Base-by-base conservation (phyloP, 2,329 filamentous ascomycete species). In the Lachnum nothofagi region DNA sequence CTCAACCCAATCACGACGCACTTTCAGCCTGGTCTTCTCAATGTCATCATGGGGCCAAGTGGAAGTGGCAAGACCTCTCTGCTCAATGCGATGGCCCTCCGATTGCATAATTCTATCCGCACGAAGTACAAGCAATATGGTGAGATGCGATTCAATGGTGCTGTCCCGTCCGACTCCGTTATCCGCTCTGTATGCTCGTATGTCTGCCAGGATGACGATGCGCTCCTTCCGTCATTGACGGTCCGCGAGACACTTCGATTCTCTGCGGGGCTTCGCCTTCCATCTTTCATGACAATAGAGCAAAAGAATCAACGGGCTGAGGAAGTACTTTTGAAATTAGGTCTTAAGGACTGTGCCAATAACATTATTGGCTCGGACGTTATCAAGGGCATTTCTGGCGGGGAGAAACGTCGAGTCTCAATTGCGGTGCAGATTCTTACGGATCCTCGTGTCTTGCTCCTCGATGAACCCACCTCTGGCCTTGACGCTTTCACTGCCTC, bases 21-120 rank as follows among this genome's bases (percentile, higher is more conserved):
- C 0, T 90, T 91, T 56, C 74, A 79, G 40, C 78, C 86, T 0
- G 85, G 85, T 0, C 71, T 77, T 12, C 63, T 91, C 12, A 90
- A 90, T 54, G 76, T 89, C 20, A 86, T 91, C 55, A 89, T 90
- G 85, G 86, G 86, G 0, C 86, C 86, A 0, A 88, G 85, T 0
- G 86, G 86, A 0, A 85, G 80, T 39, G 86, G 86, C 1, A 91
- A 91, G 65, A 89, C 85, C 0, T 86, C 83, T 0, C 70, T 89
- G 0, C 71, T 90, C 9, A 89, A 88, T 60, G 76, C 82, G 1
- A 85, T 91, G 77, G 84, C 86, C 1, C 70, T 81, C 3, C 74
- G 86, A 14, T 68, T 90, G 4, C 78, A 80, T 22, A 80, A 79
- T 48, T 80, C 78, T 1, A 56, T 81, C 2, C 72, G 75, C 2